phyloP scores from a whole-genome alignment of 2,329 filamentous ascomycete species.

The Phialophora chinensis region DNA sequence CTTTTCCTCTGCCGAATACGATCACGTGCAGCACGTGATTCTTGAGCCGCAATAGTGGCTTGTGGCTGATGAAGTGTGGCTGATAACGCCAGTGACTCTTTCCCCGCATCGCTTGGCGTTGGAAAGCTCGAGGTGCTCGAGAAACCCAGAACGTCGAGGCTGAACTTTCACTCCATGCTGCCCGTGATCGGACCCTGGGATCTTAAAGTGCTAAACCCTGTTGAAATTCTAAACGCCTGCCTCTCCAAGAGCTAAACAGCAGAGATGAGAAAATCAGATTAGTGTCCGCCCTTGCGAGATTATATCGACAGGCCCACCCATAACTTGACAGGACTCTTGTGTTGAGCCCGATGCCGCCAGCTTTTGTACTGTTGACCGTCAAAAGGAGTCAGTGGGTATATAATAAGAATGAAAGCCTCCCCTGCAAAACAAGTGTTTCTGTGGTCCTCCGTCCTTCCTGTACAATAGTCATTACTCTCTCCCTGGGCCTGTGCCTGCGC shows the following conservation, averaged over 20 bases:
- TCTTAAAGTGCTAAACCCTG: neutral
- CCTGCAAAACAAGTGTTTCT: slow-evolving; percentile 5
- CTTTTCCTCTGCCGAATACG: neutral
- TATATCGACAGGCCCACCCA: neutral
- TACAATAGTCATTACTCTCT: neutral
- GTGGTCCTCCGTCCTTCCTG: slow-evolving; percentile 1
- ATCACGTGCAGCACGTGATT: neutral
- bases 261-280: neutral
- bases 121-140: neutral
- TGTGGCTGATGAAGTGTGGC: no score
- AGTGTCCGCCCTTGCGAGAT: neutral
- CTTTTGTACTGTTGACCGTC: slow-evolving; percentile 19
- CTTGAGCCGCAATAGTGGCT: neutral
- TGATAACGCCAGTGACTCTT: neutral
- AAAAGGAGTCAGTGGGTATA: slow-evolving; percentile 8
- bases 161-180: neutral
- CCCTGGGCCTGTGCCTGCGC: neutral
- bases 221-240: neutral
- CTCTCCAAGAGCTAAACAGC: neutral
- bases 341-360: neutral
- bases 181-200: neutral
- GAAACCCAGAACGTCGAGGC: neutral
- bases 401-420: neutral
- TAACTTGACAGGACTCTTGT: neutral
- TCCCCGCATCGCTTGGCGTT: neutral